A percentile compares a stretch with the other conserved stretches of the same genome.
Conservation (phyloP, 1,139 yeast species). For the Geotrichum armillariae region DNA sequence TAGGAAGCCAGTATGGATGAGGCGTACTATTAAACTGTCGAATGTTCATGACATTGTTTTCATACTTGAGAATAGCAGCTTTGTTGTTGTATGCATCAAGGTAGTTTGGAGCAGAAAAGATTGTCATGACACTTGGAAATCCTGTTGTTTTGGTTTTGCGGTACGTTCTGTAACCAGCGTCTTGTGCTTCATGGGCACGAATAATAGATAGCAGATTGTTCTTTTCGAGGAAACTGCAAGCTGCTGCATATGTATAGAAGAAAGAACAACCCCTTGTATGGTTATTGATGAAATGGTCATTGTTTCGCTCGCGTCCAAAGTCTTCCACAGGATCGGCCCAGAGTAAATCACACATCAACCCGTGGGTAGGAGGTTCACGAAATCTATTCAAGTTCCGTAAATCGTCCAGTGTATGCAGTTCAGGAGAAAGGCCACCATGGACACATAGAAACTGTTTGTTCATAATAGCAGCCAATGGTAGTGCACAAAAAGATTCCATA, state of each 20-base stretch:
- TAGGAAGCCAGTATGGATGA: constrained; percentile 97
- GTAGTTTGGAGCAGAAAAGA: constrained; percentile 96
- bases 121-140: constrained; percentile 89
- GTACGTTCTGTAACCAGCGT: constrained; percentile 95
- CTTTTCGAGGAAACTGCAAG: constrained; percentile 75
- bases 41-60: constrained; percentile 89
- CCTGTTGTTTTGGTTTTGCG: constrained; percentile 82
- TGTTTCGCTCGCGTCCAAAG: constrained; percentile 70
- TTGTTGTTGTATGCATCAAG: constrained; percentile 91
- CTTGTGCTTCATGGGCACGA: constrained; percentile 98
- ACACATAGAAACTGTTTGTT: constrained; percentile 94
- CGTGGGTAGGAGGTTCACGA: constrained; percentile 91
- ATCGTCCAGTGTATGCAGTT: constrained; percentile 69
- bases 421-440: constrained; percentile 97
- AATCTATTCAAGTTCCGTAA: constrained; percentile 72
- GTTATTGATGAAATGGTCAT: constrained; percentile 62
- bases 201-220: constrained; percentile 81
- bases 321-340: constrained; percentile 97
- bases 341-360: constrained; percentile 89
- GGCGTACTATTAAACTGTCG: constrained; percentile 92
- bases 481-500: constrained; percentile 76
- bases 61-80: constrained; percentile 91
- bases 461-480: constrained; percentile 93
- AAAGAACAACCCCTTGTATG: constrained; percentile 91
- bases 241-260: constrained; percentile 83